Evolutionary conservation across 1,284 basidiomycete genomes (phyloP), one percentile per base, ranked within the genome.

Genomic region (Puccinia horiana): DNA sequence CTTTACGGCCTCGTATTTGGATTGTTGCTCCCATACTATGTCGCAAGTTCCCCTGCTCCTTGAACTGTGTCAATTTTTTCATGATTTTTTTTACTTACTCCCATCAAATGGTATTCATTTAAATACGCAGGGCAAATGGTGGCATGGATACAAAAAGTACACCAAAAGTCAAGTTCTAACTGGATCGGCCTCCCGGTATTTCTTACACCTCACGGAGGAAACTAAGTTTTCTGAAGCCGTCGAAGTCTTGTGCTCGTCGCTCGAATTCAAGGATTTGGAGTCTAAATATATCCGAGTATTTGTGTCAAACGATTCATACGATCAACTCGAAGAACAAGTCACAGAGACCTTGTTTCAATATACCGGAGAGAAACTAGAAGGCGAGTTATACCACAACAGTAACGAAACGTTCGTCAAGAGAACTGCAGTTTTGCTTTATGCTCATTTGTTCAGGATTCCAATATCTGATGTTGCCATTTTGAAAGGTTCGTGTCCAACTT

Each of bases 151-250:
- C 85, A 90, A 93, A 80, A 90, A 92, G 84, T 92, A 91, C 87
- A 99, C 97, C 42, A 97, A 98, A 87, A 97, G 99, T 85, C 94
- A 95, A 61, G 90, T 98, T 77, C 89, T 94, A 84, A 92, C 92
- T 74, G 89, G 89, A 63, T 94, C 95, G 0, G 96, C 96, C 0
- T 92, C 95, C 70, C 89, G 90, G 1, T 97, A 96, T 89, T 99
- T 98, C 91, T 94, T 94, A 87, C 89, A 90, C 23, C 86, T 98
- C 37, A 91, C 91, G 61, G 96, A 98, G 86, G 92, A 93, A 70
- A 92, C 93, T 8, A 90, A 90, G 0, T 91, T 94, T 84, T 89
- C 91, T 37, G 92, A 94, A 49, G 89, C 98, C 32, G 87, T 98
- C 82, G 90, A 90, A 29, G 90, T 93, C 0, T 88, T 99, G 23